Evolutionary conservation across 2,329 filamentous ascomycete species (phyloP), one percentile per base, ranked within the genome.

Genomic region (Graphiopsis chlorocephala): DNA sequence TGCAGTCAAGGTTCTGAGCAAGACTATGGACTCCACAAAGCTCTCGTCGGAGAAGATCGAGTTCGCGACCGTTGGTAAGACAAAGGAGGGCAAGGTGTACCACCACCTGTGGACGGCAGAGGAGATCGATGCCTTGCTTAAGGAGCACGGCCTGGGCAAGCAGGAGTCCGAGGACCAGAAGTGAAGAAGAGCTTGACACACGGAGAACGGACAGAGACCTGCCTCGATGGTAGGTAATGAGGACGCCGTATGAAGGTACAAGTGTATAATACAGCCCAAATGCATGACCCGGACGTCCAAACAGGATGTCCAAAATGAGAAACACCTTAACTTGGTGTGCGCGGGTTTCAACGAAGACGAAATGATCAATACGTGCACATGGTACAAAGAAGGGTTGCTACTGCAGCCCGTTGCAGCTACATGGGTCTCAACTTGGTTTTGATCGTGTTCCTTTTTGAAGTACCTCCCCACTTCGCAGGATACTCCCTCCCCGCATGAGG

Each of bases 11-110:
- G 95, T 99, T 68, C 82, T 99, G 70, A 98, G 95, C 86, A 99
- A 99, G 88, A 99, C 95, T 6, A 99, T 99, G 96, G 95, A 99
- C 79, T 97, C 93, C 63, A 98, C 94, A 63, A 99, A 97, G 85
- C 82, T 99, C 76, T 97, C 93, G 84, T 97, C 93, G 76, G 95
- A 99, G 86, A 99, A 99, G 87, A 97, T 99, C 77, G 95, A 99
- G 77, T 99, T 99, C 76, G 96, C 95, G 71, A 99, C 96, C 33
- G 94, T 99, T 67, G 96, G 95, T 72, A 92, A 93, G 83, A 98
- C 93, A 71, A 90, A 93, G 80, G 88, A 93, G 70, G 95, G 95
- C 74, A 95, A 94, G 83, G 94, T 99, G 80, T 99, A 98, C 83
- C 95, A 99, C 81, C 91, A 96, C 77, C 85, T 99, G 68, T 99